phyloP scores from a whole-genome alignment of 108 stramenopile species.

The Hondaea fermentalgiana region DNA sequence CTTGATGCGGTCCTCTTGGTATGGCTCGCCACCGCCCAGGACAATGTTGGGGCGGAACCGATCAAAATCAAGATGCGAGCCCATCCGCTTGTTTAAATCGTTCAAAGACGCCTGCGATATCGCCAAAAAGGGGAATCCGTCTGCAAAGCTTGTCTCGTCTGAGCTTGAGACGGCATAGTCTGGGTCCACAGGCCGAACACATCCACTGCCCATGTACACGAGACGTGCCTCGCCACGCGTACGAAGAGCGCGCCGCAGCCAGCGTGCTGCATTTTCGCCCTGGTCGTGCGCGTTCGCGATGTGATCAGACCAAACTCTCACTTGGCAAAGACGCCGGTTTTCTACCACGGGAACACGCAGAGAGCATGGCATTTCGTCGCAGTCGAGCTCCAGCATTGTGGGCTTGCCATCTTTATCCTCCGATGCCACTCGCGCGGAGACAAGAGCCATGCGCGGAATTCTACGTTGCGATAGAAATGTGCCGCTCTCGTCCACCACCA shows the following conservation, averaged over 20 bases:
- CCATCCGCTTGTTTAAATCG: slow-evolving; percentile 40
- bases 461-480: slow-evolving; percentile 41
- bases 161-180: slow-evolving; percentile 16
- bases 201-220: slow-evolving; percentile 40
- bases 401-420: slow-evolving; percentile 22
- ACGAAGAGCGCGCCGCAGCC: slow-evolving; percentile 34
- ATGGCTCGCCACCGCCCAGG: slow-evolving; percentile 32
- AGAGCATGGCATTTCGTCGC: slow-evolving; percentile 25
- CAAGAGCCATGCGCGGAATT: slow-evolving; percentile 39
- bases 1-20: slow-evolving; percentile 40
- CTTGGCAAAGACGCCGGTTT: neutral
- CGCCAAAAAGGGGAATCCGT: slow-evolving; percentile 48
- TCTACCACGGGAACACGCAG: slow-evolving; percentile 34
- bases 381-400: neutral
- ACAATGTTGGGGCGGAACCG: slow-evolving; percentile 58
- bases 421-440: slow-evolving; percentile 20
- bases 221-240: slow-evolving; percentile 29
- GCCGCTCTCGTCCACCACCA: slow-evolving; percentile 42
- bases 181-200: slow-evolving; percentile 26
- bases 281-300: slow-evolving; percentile 34
- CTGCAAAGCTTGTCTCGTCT: slow-evolving; percentile 37
- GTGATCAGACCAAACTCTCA: slow-evolving; percentile 43
- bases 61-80: slow-evolving; percentile 33
- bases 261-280: slow-evolving; percentile 35
- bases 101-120: slow-evolving; percentile 37